Evolutionary conservation across 2,329 filamentous ascomycete genomes (phyloP).

Genomic region (Taxawa tesnikishii): DNA sequence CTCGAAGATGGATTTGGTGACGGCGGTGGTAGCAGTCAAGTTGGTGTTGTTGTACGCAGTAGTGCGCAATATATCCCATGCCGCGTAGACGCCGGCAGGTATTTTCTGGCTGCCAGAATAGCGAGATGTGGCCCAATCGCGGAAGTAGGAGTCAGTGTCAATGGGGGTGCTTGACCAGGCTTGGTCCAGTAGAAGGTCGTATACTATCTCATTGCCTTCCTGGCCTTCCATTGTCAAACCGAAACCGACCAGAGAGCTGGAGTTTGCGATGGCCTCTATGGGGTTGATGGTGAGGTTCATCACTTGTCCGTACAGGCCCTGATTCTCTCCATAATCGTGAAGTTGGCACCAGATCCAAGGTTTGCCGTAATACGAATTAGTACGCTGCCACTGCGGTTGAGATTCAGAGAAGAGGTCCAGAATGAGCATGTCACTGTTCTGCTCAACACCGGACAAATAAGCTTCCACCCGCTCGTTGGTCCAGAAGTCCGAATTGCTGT

Average conservation of each 20-base stretch:
- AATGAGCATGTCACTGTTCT: conserved; percentile 35
- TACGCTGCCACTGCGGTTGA: conserved; percentile 38
- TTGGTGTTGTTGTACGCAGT: conserved; percentile 39
- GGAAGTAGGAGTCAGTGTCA: conserved; percentile 33
- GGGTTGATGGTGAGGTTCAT: conserved; percentile 35
- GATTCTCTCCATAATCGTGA: conserved; percentile 38
- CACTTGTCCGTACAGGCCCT: conserved; percentile 39
- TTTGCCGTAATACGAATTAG: conserved; percentile 38
- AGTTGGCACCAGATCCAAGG: conserved; percentile 44
- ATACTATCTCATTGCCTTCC: conserved; percentile 42
- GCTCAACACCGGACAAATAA: conserved; percentile 34
- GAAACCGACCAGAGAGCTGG: conserved; percentile 33
- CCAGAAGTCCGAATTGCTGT: conserved; percentile 31
- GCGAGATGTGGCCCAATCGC: conserved; percentile 30
- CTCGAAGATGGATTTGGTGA: conserved; percentile 35
- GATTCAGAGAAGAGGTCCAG: conserved; percentile 40
- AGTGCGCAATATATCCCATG: conserved; percentile 34
- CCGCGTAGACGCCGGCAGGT: conserved; percentile 22
- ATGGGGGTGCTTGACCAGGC: conserved; percentile 34
- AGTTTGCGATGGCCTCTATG: conserved; percentile 30
- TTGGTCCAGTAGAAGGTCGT: conserved; percentile 38
- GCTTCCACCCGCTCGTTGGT: conserved; percentile 34
- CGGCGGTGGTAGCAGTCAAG: conserved; percentile 24
- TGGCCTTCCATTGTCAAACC: conserved; percentile 39
- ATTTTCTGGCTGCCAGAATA: conserved; percentile 21